A percentile compares a stretch with the other conserved stretches of the same genome.
Evolutionary conservation across 495 filamentous ascomycete genomes (phyloP).

Genomic region (Elasticomyces elasticus): DNA sequence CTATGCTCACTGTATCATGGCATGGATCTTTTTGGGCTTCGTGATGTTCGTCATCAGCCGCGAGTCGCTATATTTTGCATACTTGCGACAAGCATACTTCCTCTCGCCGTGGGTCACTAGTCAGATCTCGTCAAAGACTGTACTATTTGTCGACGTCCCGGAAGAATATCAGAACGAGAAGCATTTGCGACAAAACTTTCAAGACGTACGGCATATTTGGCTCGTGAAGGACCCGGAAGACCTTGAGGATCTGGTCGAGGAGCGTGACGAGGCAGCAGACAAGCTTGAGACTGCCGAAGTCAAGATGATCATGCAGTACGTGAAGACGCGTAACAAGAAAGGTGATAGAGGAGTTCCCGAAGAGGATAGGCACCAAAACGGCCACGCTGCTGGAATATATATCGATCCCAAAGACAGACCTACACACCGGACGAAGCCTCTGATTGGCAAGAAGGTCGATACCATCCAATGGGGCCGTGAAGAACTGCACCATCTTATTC

Average conservation of each 20-base stretch:
- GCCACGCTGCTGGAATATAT: conserved; percentile 53
- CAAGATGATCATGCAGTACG: conserved; percentile 70
- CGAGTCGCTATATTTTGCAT: conserved; percentile 87
- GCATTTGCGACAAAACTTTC: conserved; percentile 66
- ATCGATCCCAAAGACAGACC: conserved; percentile 70
- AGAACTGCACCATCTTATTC: conserved; percentile 69
- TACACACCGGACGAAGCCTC: conserved; percentile 63
- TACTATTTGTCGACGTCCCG: conserved; percentile 83
- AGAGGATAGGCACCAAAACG: conserved; percentile 42
- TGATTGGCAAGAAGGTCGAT: conserved; percentile 87
- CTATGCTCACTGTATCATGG: conserved; percentile 65
- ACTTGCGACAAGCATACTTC: conserved; percentile 86
- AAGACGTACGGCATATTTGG: conserved; percentile 76
- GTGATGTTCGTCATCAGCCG: conserved; percentile 81
- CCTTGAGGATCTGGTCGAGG: conserved; percentile 71
- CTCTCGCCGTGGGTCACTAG: conserved; percentile 75
- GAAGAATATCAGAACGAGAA: conserved; percentile 58
- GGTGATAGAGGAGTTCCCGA: conserved; percentile 51
- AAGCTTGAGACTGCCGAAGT: conserved; percentile 83
- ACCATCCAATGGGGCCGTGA: conserved; percentile 82
- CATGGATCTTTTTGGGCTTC: conserved; percentile 73
- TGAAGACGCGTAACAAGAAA: conserved; percentile 60
- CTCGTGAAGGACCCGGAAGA: conserved; percentile 67
- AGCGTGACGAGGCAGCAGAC: conserved; percentile 71
- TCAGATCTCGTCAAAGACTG: conserved; percentile 83